Percentiles rank a stretch among this genome's conserved stretches.
phyloP scores from a whole-genome alignment of 2,329 filamentous ascomycete species.

The Colletotrichum scovillei region DNA sequence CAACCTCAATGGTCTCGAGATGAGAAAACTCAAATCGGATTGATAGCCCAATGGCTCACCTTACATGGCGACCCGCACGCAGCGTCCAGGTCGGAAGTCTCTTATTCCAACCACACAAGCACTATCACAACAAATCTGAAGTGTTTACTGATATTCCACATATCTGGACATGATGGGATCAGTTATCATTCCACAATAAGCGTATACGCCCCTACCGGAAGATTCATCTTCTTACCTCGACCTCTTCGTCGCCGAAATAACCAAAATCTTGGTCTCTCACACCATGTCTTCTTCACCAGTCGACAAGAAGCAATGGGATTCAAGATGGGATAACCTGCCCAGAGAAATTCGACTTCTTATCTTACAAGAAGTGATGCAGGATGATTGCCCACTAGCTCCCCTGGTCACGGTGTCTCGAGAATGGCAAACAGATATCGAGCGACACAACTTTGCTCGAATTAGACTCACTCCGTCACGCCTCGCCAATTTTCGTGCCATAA shows the following conservation, averaged over 20 bases:
- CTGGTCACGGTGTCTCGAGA: constrained; percentile 45
- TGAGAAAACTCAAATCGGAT: too few relatives aligned
- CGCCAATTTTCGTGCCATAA: constrained; percentile 42
- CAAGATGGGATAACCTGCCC: constrained; percentile 38
- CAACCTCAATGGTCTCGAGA: too few relatives aligned
- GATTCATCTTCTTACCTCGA: not conserved
- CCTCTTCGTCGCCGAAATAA: not conserved
- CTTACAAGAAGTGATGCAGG: constrained; percentile 37
- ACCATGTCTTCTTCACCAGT: not conserved
- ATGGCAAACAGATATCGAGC: constrained; percentile 45
- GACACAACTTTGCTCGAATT: constrained; percentile 44
- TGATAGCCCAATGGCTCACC: not conserved
- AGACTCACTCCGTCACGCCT: constrained; percentile 44
- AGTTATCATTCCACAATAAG: not conserved
- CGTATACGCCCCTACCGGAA: not conserved
- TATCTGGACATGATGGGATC: too few relatives aligned
- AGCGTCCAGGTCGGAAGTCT: too few relatives aligned
- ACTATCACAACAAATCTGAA: too few relatives aligned
- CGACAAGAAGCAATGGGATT: not conserved
- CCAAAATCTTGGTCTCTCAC: not conserved
- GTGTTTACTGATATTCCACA: too few relatives aligned
- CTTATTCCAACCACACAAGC: too few relatives aligned
- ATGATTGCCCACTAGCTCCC: constrained; percentile 38
- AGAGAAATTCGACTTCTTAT: constrained; percentile 41
- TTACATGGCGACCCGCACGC: too few relatives aligned